A percentile compares a stretch with the other conserved stretches of the same genome.
These are phyloP conservation scores for Stramenopiles sp. DNA, from an alignment of 352 stramenopile species.

Conservation along the genomic window DNA sequence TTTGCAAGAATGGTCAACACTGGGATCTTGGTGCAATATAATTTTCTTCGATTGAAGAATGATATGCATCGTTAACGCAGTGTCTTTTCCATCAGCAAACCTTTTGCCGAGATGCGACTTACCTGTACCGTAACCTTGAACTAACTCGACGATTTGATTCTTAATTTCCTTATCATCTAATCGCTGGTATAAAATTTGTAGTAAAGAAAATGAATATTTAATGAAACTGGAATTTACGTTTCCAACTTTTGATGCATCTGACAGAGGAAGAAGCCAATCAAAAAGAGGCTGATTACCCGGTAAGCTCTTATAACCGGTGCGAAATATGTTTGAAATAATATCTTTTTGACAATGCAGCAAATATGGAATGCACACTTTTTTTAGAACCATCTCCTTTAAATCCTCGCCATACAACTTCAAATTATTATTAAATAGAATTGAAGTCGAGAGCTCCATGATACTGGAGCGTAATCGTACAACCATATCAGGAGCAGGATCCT, in stretches of 20 bases:
- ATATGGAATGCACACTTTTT: background rate
- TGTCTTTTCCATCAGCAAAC: background rate
- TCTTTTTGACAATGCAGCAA: background rate
- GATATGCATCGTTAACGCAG: background rate
- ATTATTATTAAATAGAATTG: background rate
- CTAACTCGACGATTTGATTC: background rate
- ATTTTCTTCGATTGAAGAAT: background rate
- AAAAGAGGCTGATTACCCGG: background rate
- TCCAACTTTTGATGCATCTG: background rate
- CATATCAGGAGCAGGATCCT: background rate
- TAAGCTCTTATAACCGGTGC: background rate
- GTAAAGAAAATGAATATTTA: background rate
- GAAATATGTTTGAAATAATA: background rate
- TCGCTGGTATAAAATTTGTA: slow-evolving; percentile 4
- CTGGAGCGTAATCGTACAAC: background rate
- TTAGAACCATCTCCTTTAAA: background rate
- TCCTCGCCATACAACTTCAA: background rate
- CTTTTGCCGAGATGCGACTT: background rate
- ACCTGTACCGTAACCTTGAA: background rate
- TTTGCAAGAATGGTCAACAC: background rate
- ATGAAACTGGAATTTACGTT: background rate
- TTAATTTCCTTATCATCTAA: background rate
- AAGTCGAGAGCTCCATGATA: background rate
- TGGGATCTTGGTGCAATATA: background rate
- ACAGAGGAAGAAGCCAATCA: background rate